Conservation (phyloP, 1,139 yeast species). For the Pichia sp. region DNA sequence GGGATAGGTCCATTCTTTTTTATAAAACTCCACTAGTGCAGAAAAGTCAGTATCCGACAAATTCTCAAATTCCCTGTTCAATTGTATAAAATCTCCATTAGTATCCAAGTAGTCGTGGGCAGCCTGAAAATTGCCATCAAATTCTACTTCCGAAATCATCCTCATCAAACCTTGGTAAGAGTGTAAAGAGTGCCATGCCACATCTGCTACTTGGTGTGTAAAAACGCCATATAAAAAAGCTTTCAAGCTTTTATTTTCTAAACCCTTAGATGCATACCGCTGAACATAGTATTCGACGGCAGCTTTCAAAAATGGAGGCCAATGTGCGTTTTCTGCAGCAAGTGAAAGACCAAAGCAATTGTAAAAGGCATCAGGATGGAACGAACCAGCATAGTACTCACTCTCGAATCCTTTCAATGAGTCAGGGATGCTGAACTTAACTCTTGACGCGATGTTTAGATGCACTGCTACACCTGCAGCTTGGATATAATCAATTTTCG, state of each 20-base stretch:
- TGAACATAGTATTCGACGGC: constrained; percentile 40
- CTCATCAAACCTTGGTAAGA: constrained; percentile 47
- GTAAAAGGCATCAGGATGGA: constrained; percentile 61
- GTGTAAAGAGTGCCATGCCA: constrained; percentile 60
- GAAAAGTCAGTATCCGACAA: constrained; percentile 21
- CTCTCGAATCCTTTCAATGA: constrained; percentile 22
- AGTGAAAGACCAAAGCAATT: constrained; percentile 46
- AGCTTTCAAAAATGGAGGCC: constrained; percentile 54
- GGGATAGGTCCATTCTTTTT: constrained; percentile 45
- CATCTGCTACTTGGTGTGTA: constrained; percentile 56
- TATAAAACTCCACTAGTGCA: constrained; percentile 28
- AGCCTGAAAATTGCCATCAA: constrained; percentile 39
- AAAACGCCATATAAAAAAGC: constrained; percentile 52
- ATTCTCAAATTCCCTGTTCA: constrained; percentile 36
- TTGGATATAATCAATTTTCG: constrained; percentile 17
- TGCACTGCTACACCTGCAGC: constrained; percentile 36
- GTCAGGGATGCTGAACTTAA: constrained; percentile 30
- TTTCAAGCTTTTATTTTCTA: constrained; percentile 33
- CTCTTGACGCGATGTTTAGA: constrained; percentile 38
- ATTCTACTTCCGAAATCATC: constrained; percentile 43
- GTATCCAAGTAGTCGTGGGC: constrained; percentile 54
- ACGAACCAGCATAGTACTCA: constrained; percentile 46
- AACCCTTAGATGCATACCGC: constrained; percentile 27
- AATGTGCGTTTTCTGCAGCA: constrained; percentile 56
- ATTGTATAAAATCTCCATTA: constrained; percentile 52